Percentiles rank a stretch among this genome's conserved stretches.
phyloP scores from a whole-genome alignment of 75 land plant genomes.

The Cryptomeria japonica region DNA sequence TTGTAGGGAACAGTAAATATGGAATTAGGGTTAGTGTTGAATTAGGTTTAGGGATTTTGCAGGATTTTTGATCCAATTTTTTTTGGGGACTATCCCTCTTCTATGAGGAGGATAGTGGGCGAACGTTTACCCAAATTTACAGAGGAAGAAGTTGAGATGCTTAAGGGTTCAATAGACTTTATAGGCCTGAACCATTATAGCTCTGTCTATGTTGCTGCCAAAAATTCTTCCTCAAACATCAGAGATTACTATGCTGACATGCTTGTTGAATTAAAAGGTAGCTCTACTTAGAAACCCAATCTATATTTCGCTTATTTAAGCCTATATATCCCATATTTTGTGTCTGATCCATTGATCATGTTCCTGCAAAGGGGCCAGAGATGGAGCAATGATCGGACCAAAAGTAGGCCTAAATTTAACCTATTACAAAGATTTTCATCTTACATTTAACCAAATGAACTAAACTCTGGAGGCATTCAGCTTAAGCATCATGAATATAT shows the following conservation, averaged over 20 bases:
- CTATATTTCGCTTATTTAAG: neutral
- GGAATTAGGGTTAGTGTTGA: too few species aligned
- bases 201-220: conserved; percentile 18
- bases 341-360: neutral
- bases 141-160: neutral
- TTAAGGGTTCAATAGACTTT: conserved; percentile 23
- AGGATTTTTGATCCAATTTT: conserved; percentile 16
- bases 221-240: neutral
- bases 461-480: too few species aligned
- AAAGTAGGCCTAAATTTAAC: neutral
- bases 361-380: neutral
- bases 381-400: neutral
- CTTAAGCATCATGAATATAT: too few species aligned
- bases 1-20: too few species aligned
- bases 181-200: conserved; percentile 32
- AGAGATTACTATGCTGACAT: neutral
- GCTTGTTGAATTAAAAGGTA: neutral
- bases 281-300: neutral
- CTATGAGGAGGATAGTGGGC: conserved; percentile 16
- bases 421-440: too few species aligned
- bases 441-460: too few species aligned
- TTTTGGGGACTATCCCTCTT: conserved; percentile 22
- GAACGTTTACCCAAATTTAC: conserved; percentile 21
- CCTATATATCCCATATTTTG: neutral
- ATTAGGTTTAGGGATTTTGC: neutral